Evolutionary conservation across 2,329 filamentous ascomycete species (phyloP).

Genomic region (Talaromyces sp.): DNA sequence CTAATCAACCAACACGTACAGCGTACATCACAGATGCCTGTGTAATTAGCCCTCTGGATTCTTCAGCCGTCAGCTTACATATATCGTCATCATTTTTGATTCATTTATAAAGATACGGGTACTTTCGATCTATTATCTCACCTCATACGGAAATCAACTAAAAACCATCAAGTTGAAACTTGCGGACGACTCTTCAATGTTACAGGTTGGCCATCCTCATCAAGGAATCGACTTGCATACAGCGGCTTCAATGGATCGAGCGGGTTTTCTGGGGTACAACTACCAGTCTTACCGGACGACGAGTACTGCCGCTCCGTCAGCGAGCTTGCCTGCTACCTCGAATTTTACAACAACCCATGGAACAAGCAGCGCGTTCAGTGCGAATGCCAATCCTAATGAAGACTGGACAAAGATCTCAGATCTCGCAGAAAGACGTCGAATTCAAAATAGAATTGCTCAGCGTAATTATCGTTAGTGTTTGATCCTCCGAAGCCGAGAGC

Average conservation of each 20-base stretch:
- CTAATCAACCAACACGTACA: not conserved
- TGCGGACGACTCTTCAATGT: not conserved
- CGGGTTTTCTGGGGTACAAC: not conserved
- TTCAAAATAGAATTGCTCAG: conserved; percentile 97
- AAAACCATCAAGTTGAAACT: not conserved
- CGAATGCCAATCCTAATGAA: conserved; percentile 90
- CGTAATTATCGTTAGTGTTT: conserved; percentile 79
- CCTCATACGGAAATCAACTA: not conserved
- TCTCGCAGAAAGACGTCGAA: conserved; percentile 85
- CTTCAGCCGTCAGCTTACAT: not conserved
- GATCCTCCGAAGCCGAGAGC: not conserved
- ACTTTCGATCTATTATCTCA: not conserved
- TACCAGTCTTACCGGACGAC: conserved; percentile 7
- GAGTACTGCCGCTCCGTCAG: conserved; percentile 21
- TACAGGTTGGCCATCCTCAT: not conserved
- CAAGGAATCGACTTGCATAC: not conserved
- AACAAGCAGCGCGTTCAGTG: conserved; percentile 92
- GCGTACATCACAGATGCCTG: not conserved
- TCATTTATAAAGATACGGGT: not conserved
- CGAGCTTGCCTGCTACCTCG: conserved; percentile 28
- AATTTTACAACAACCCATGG: conserved; percentile 66
- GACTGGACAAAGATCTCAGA: conserved; percentile 99
- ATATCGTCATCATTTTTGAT: not conserved
- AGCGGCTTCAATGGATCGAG: conserved; percentile 11
- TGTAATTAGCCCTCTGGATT: not conserved